Evolutionary conservation across 192 early-diverging fungal species (phyloP), one percentile per base, ranked within the genome.

Genomic region (Geranomyces variabilis): DNA sequence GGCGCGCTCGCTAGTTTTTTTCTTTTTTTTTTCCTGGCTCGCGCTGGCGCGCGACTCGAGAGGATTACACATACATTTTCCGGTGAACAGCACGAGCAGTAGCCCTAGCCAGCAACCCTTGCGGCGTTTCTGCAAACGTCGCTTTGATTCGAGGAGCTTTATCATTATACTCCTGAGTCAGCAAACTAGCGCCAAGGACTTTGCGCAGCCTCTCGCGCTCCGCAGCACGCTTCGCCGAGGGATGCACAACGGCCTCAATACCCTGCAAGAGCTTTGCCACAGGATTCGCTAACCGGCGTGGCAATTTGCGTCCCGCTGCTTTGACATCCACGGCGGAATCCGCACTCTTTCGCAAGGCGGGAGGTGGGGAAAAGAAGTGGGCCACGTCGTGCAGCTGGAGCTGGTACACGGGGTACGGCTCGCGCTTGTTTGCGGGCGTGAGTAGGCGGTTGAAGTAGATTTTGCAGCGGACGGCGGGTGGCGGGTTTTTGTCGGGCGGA

Each of bases 361-460:
- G 13, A 5, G 61, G 71, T 1, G 24, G 29, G n/a, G 17, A 29
- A 53, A 74, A 74, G 36, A 45, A 74, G 12, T 66, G 15, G 21
- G 29, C 26, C 29, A 74, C 56, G 8, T 46, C 49, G 13, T 66
- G 29, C 46, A 74, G 29, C 24, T 29, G 47, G 29, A 33, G 19
- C 17, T 30, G 66, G 57, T 43, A 53, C 5, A 74, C 65, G 1
- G 63, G 63, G 55, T 74, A 74, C 4, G 71, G 33, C 26, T 60
- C 71, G 4, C 8, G 24, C 31, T 74, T 74, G 8, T 28, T 29
- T 22, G 62, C 60, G 30, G 41, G 55, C 1, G 65, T 67, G 31
- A 74, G 53, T 1, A 74, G 65, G 36, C 41, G 63, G 63, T 74
- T 74, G 29, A 59, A 67, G 63, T 67, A 47, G 51, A 63, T 47